phyloP scores from a whole-genome alignment of 2,329 filamentous ascomycete genomes.

The Calycina herbarum region DNA sequence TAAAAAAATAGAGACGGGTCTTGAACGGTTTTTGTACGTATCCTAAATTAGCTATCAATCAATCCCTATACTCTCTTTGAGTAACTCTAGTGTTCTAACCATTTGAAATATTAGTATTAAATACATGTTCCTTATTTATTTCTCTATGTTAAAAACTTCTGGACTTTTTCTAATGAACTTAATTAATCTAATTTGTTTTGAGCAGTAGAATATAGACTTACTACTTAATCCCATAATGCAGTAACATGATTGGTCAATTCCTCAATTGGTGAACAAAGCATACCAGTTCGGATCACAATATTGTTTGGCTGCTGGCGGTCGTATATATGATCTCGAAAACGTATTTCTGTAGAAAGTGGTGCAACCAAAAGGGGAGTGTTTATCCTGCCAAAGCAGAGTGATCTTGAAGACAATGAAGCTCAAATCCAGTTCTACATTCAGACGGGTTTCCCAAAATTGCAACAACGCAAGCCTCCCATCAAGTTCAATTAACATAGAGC shows the following conservation, averaged over 20 bases:
- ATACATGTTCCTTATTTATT: too few species aligned
- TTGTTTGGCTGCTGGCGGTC: neutral
- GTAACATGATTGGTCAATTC: too few species aligned
- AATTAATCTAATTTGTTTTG: too few species aligned
- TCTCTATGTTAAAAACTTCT: too few species aligned
- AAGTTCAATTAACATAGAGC: neutral
- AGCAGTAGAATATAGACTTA: too few species aligned
- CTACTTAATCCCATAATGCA: too few species aligned
- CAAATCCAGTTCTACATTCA: neutral
- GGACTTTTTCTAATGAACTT: too few species aligned
- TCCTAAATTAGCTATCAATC: too few species aligned
- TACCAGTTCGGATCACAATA: neutral
- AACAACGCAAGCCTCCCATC: neutral
- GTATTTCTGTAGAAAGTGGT: neutral
- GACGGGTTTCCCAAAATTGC: neutral
- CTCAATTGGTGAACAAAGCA: too few species aligned
- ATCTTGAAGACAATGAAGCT: neutral
- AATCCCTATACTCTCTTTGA: too few species aligned
- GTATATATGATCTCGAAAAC: constrained; percentile 5
- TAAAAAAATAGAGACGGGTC: constrained; percentile 12
- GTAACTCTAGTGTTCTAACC: too few species aligned
- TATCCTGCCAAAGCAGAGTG: neutral
- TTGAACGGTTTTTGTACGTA: constrained; percentile 5
- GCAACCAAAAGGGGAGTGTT: neutral
- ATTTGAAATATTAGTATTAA: too few species aligned